Evolutionary conservation across 2,329 filamentous ascomycete species (phyloP).

Genomic region (Basipetospora chlamydospora): DNA sequence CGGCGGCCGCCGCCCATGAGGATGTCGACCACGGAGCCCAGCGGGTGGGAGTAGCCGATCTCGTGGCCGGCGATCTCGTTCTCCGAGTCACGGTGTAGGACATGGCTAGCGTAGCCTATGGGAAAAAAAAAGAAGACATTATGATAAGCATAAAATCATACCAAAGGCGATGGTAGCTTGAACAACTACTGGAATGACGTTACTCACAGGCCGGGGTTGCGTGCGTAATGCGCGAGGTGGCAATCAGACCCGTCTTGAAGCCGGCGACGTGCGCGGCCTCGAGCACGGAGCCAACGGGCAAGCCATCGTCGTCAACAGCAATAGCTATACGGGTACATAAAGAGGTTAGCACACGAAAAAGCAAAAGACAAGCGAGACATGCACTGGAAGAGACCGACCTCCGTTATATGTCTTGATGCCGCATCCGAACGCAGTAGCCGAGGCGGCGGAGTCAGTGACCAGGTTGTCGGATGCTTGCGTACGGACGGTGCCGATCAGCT

Average conservation of each 20-base stretch:
- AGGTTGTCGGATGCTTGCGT: conserved; percentile 12
- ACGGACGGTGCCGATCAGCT: conserved; percentile 11
- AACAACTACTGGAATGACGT: too few relatives aligned
- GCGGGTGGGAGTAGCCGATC: conserved; percentile 12
- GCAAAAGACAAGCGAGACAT: too few relatives aligned
- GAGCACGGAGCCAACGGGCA: conserved; percentile 12
- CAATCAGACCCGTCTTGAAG: conserved; percentile 12
- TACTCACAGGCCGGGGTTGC: conserved; percentile 11
- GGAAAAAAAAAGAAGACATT: neutral
- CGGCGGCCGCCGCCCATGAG: conserved; percentile 13
- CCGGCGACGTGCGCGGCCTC: conserved; percentile 13
- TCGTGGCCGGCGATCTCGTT: conserved; percentile 14
- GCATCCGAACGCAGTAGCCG: conserved; percentile 12
- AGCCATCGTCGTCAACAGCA: conserved; percentile 11
- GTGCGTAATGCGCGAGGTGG: conserved; percentile 13
- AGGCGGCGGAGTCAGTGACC: conserved; percentile 13
- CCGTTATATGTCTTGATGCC: conserved; percentile 14
- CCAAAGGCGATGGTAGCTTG: too few relatives aligned
- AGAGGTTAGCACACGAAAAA: too few relatives aligned
- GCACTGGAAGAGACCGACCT: conserved; percentile 6
- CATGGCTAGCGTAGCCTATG: conserved; percentile 10
- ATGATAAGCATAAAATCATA: too few relatives aligned
- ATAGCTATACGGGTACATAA: conserved; percentile 9
- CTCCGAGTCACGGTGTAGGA: conserved; percentile 12
- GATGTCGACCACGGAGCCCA: conserved; percentile 11